phyloP scores from a whole-genome alignment of 495 filamentous ascomycete species.

The Penicillium cataractarum region DNA sequence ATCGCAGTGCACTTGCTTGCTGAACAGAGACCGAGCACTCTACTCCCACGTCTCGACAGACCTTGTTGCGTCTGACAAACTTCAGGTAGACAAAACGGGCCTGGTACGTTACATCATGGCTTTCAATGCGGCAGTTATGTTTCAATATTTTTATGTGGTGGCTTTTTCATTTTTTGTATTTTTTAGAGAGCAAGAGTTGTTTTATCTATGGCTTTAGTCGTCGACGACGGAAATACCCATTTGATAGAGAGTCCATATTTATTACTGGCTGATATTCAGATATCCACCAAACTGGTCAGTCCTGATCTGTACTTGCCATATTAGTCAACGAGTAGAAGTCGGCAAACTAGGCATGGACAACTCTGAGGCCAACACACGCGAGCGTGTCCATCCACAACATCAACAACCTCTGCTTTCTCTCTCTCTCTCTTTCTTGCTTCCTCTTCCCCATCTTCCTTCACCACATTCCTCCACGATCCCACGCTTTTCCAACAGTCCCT shows the following conservation, averaged over 20 bases:
- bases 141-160: not conserved
- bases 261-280: not conserved
- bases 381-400: not conserved
- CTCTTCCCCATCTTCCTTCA: not conserved
- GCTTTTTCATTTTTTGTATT: not conserved
- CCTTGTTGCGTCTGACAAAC: not conserved
- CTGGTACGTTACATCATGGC: not conserved
- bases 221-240: not conserved
- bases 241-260: not conserved
- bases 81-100: not conserved
- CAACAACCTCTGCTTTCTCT: not conserved
- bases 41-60: not conserved
- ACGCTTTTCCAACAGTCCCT: not conserved
- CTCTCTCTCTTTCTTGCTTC: not conserved
- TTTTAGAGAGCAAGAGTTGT: not conserved
- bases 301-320: not conserved
- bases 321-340: not conserved
- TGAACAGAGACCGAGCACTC: not conserved
- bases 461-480: not conserved
- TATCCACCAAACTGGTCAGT: too few species aligned
- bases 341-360: not conserved
- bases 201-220: not conserved
- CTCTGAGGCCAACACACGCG: not conserved
- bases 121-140: not conserved
- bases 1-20: not conserved